Base-by-base conservation (phyloP, 352 stramenopile species). In the Globisporangium nunn region DNA sequence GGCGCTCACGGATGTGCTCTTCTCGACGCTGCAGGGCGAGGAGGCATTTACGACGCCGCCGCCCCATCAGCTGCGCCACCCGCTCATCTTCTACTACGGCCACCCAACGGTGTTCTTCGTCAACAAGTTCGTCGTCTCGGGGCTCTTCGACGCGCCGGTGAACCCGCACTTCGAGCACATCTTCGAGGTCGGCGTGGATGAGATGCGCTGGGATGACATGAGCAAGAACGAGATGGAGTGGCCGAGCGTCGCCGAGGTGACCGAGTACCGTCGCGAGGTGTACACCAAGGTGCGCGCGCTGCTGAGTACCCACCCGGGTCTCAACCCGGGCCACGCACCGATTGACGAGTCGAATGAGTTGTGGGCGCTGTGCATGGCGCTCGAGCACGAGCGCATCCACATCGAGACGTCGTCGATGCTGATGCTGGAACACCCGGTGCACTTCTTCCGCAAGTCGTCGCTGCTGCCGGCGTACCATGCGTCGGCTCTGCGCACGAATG, bases 181-280 rank as follows among this genome's bases (percentile, higher is more conserved):
- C 54, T 98, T 98, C 59, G 95, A 98, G 64, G 93, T 98, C 46
- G 96, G 96, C 53, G 96, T 99, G 15, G 96, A 99, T 65, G 96
- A 99, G 68, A 99, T 99, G 96, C 81, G 93, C 33, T 99, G 96
- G 96, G 96, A 98, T 69, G 95, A 98, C 70, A 98, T 99, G 88
- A 93, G 84, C 63, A 98, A 98, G 75, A 98, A 98, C 68, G 89
- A 97, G 54, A 88, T 97, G 91, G 51, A 91, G 1, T 98, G 95
- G 95, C 95, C 94, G 28, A 84, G 64, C 6, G 85, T 98, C 48
- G 63, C 59, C 8, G 88, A 98, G 51, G 92, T 98, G 28, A 80
- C 91, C 49, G 82, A 76, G 28, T 99, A 98, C 76, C 86, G 95
- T 11, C 85, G 85, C 54, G 50, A 95, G 50, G 93, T 98, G 8